Base-by-base conservation (phyloP, 2,329 filamentous ascomycete genomes). In the Aspergillus texensis region DNA sequence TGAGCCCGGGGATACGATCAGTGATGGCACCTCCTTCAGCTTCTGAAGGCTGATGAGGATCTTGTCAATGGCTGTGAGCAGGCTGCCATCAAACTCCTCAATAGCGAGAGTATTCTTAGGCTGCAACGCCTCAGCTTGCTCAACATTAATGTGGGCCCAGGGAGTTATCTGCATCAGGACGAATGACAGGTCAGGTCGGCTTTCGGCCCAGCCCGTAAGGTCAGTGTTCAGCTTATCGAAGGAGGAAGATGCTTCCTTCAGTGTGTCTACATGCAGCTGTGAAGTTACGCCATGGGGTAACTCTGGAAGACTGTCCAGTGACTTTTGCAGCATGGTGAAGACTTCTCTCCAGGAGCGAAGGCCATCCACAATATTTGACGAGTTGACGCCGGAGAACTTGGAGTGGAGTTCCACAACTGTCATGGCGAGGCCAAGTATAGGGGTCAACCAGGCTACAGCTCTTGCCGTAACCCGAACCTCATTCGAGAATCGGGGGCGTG, bases 31-130 rank as follows among this genome's bases (percentile, higher is more conserved):
- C 4, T 81, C 80, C 12, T 81, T 77, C 10, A 87, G 79, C 2
- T 89, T 87, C 75, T 97, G 93, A 55, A 96, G 84, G 1, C 91
- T 89, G 41, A 94, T 90, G 2, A 97, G 87, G 32, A 94, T 86
- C 57, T 87, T 86, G 76, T 96, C 91, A 54, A 90, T 86, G n/a
- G 91, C 81, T 1, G 78, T 85, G 43, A 91, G 85, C 1, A 93
- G 77, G 4, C 83, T 80, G 16, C 83, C 78, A 48, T 88, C 85
- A 52, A 93, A 85, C 0, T 78, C 74, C 21, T 83, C 71, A 26
- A 82, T 64, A 56, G 71, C 68, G 32, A 77, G 32, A 24, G 58
- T 59, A 69, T 70, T 55, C 45, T 65, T 57, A 58, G 70, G 52
- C 11, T 61, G 55, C 14, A 50, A 48, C 6, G 61, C 52, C 14